phyloP scores from a whole-genome alignment of 148 eudicot species.

The Talinum fruticosum region DNA sequence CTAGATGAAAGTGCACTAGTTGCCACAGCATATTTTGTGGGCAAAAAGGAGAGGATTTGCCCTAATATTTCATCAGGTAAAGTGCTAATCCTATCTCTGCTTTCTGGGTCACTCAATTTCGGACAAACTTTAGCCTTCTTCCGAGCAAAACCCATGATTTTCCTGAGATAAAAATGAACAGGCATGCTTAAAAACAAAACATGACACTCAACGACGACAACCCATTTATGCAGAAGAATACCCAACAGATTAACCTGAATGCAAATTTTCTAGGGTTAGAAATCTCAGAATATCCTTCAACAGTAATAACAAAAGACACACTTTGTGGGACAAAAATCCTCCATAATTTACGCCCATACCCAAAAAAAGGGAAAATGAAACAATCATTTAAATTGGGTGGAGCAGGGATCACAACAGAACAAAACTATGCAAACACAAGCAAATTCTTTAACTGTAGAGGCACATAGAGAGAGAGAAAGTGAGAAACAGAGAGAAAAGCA shows the following conservation, averaged over 20 bases:
- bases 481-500: background rate
- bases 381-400: background rate
- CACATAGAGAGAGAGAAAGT: background rate
- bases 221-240: background rate
- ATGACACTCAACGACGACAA: too few relatives aligned
- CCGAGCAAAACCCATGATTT: slow-evolving; percentile 1
- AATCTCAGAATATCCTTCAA: background rate
- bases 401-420: background rate
- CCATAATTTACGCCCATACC: background rate
- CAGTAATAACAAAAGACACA: background rate
- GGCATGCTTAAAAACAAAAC: background rate
- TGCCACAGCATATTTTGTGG: slow-evolving; percentile 23
- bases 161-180: background rate
- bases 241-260: background rate
- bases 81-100: slow-evolving; percentile 15
- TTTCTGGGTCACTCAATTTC: background rate
- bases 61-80: slow-evolving; percentile 23
- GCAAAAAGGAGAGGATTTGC: slow-evolving; percentile 17
- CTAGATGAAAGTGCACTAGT: slow-evolving; percentile 20
- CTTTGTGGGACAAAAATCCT: background rate
- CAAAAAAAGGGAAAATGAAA: background rate
- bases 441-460: background rate
- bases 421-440: background rate
- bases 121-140: background rate
- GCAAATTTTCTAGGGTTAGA: background rate